These are phyloP conservation scores for Yarrowia sp. DNA, from an alignment of 805 yeast species.

Conservation along the genomic window DNA sequence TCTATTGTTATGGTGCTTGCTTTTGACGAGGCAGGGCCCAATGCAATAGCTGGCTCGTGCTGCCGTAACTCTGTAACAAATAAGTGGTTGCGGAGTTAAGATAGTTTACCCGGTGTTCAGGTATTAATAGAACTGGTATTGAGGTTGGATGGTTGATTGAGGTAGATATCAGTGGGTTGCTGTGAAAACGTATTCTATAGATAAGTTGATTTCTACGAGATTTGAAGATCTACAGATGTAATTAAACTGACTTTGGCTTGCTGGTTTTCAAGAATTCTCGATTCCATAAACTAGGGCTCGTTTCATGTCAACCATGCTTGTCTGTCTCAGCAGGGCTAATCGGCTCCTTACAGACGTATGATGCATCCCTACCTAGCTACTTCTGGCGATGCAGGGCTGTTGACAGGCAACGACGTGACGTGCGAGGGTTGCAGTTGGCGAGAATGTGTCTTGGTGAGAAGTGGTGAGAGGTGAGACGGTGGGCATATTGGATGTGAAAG, in stretches of 20 bases:
- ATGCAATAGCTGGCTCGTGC: slow-evolving; percentile 10
- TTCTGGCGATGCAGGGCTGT: not conserved
- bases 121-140: slow-evolving; percentile 12
- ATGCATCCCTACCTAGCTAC: slow-evolving; percentile 12
- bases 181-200: no score
- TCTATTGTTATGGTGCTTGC: slow-evolving; percentile 13
- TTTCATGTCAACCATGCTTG: slow-evolving; percentile 4
- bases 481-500: no score
- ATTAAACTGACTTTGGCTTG: no score
- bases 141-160: not conserved
- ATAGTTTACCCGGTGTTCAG: slow-evolving; percentile 1
- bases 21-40: slow-evolving; percentile 10
- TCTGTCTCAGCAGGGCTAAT: slow-evolving; percentile 18
- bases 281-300: not conserved
- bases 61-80: slow-evolving; percentile 9
- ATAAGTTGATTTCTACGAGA: no score
- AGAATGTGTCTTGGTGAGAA: no score
- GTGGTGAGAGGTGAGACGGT: no score
- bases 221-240: no score
- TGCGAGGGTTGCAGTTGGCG: not conserved
- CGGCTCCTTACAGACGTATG: slow-evolving; percentile 1
- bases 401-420: not conserved
- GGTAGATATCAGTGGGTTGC: not conserved
- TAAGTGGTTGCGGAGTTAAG: not conserved
- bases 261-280: no score